Evolutionary conservation across 495 filamentous ascomycete genomes (phyloP), one percentile per base, ranked within the genome.

Genomic region (Lophiotrema nucula): DNA sequence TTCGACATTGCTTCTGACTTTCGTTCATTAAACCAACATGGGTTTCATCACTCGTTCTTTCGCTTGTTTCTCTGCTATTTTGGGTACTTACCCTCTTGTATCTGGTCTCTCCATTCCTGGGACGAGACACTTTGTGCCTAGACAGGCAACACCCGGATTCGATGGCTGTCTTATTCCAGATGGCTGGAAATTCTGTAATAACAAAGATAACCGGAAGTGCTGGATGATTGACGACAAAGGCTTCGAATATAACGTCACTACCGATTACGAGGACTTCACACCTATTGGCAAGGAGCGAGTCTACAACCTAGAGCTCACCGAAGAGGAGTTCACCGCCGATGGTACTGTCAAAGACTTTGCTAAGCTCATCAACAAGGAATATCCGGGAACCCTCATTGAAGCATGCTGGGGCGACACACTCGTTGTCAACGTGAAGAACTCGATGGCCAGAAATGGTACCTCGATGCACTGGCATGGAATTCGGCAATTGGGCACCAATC

Each of bases 401-500:
- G 69, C 65, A 13, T 60, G 61, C 45, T 73, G 71, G 71, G 71
- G 71, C 31, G 71, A 73, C 47, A 68, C 50, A 11, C 51, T 73
- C 22, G 24, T 43, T 10, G 58, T 74, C 27, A 70, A 64, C 19
- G 69, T 74, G 44, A 67, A 54, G 18, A 74, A 73, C 52, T 11
- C 24, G 4, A 18, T 72, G 12, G 39, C 55, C 5, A 52, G 65
- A 33, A 74, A 74, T 43, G 71, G 71, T n/a, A 72, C 71, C 3
- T 52, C 55, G 3, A 72, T 73, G 10, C 72, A 74, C 43, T 73
- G 65, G 65, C 71, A 74, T 50, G 72, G 72, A 23, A 55, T 74
- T 22, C 56, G 72, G 1, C 65, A 67, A 56, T 53, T 69, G 1
- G 31, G 60, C 23, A 51, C 26, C 12, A 67, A 67, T 45, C 16